A percentile compares a stretch with the other conserved stretches of the same genome.
Evolutionary conservation across 805 yeast species (phyloP).

Genomic region (Teunomyces barrocoloradensis): DNA sequence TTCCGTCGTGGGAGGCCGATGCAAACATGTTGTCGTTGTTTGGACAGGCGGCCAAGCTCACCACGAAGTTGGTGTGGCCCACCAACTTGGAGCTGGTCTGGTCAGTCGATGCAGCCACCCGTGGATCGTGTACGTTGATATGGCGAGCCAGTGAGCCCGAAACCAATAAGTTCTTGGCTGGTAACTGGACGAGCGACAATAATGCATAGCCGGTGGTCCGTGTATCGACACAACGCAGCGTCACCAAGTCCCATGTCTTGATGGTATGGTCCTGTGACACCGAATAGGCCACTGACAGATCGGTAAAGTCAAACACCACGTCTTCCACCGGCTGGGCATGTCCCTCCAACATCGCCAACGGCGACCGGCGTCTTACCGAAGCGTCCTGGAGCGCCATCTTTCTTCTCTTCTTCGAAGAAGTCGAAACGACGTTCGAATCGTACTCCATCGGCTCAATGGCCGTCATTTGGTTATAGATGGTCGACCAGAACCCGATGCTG

Average conservation of each 20-base stretch:
- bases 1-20: constrained; percentile 95
- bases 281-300: constrained; percentile 82
- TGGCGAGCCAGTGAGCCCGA: constrained; percentile 99
- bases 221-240: constrained; percentile 82
- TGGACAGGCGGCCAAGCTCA: constrained; percentile 70
- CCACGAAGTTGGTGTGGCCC: constrained; percentile 93
- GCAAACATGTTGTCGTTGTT: constrained; percentile 77
- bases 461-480: constrained; percentile 76
- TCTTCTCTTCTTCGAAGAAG: constrained; percentile 87
- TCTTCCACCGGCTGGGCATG: constrained; percentile 88
- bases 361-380: constrained; percentile 74
- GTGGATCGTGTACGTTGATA: constrained; percentile 89
- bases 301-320: constrained; percentile 69
- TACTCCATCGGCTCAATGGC: constrained; percentile 49
- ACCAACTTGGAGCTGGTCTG: constrained; percentile 60
- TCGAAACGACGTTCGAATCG: constrained; percentile 48
- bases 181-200: constrained; percentile 68
- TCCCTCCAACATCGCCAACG: constrained; percentile 73
- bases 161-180: constrained; percentile 68
- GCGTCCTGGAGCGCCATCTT: constrained; percentile 76
- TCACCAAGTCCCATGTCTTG: constrained; percentile 94
- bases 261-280: constrained; percentile 95
- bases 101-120: constrained; percentile 62
- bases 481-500: constrained; percentile 84
- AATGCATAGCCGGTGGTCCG: constrained; percentile 83